Evolutionary conservation across 2,329 filamentous ascomycete genomes (phyloP).

Genomic region (Botrytis cinerea): DNA sequence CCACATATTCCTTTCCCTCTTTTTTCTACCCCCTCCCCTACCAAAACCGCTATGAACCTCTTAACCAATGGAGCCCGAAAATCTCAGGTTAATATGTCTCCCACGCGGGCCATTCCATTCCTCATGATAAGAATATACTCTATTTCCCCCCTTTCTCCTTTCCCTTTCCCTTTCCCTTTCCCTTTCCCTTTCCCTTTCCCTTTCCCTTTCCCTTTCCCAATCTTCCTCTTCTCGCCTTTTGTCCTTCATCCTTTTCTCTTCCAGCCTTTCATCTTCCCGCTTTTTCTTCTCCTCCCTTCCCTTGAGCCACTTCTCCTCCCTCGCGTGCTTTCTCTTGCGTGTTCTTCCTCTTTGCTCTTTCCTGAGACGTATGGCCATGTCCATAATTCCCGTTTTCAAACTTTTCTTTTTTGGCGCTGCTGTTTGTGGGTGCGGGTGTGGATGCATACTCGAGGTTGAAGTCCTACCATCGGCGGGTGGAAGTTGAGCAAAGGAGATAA

Average conservation of each 20-base stretch:
- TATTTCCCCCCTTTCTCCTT: not conserved
- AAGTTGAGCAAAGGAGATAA: not conserved
- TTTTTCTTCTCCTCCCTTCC: not conserved
- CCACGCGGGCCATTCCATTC: too few relatives aligned
- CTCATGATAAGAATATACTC: too few relatives aligned
- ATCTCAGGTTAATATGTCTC: too few relatives aligned
- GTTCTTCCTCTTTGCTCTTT: not conserved
- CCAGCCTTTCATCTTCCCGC: not conserved
- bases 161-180: not conserved
- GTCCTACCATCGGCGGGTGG: not conserved
- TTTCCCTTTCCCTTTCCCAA: not conserved
- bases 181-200: not conserved
- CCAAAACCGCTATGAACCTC: too few relatives aligned
- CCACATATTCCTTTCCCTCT: fast-evolving
- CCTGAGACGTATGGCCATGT: too few relatives aligned
- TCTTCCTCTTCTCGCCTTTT: not conserved
- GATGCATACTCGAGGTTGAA: not conserved
- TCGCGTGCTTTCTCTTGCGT: not conserved
- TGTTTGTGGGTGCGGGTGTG: not conserved
- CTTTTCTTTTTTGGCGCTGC: not conserved
- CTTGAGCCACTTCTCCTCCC: too few relatives aligned
- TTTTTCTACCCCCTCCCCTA: not conserved
- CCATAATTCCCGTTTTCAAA: too few relatives aligned
- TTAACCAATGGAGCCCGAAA: too few relatives aligned
- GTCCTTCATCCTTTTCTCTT: not conserved